Conservation (phyloP, 83 land plant species). For the Larix sibirica region DNA sequence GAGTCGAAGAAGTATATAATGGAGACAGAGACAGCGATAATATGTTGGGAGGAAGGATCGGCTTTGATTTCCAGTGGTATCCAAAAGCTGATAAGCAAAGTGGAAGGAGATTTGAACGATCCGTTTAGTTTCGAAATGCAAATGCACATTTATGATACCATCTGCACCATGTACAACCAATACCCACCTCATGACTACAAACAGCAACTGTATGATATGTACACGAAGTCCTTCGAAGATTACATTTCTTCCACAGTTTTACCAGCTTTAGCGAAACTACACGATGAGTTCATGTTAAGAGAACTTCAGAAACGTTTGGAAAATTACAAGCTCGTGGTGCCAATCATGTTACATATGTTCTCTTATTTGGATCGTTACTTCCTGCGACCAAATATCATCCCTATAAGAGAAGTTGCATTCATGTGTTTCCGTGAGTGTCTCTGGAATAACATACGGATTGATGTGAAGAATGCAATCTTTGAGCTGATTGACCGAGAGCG, state of each 20-base stretch:
- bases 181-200: not conserved
- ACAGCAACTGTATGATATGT: not conserved
- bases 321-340: conserved; percentile 48
- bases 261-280: conserved; percentile 43
- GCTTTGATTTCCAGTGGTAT: too few species aligned
- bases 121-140: too few species aligned
- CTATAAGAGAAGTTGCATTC: not conserved
- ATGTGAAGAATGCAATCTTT: not conserved
- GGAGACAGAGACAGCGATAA: too few species aligned
- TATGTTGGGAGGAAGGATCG: too few species aligned
- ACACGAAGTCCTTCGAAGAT: not conserved
- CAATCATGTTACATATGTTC: conserved; percentile 37
- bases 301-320: conserved; percentile 43
- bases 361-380: conserved; percentile 34
- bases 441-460: too few species aligned
- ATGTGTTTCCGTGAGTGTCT: not conserved
- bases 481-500: conserved; percentile 33
- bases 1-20: too few species aligned
- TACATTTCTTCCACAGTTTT: conserved; percentile 4
- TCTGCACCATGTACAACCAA: not conserved
- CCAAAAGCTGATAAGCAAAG: too few species aligned
- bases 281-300: conserved; percentile 35
- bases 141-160: not conserved
- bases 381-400: not conserved
- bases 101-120: too few species aligned